A percentile compares a stretch with the other conserved stretches of the same genome.
These are phyloP conservation scores for Phytophthora rubi DNA, from an alignment of 352 stramenopile species.

Conservation along the genomic window DNA sequence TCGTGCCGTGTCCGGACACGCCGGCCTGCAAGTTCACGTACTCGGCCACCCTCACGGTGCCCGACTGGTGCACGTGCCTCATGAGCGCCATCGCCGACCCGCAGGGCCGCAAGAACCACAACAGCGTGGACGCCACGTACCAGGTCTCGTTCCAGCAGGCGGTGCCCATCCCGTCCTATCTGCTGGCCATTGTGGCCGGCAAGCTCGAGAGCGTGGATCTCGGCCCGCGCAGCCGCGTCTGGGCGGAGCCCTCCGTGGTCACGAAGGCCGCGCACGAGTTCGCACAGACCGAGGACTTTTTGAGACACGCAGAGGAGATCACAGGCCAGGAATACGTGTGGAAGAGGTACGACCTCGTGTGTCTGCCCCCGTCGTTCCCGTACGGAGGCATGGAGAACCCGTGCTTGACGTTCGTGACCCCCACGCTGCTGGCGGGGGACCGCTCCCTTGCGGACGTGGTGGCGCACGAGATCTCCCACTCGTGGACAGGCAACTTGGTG, in stretches of 20 bases:
- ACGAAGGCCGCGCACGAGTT: conserved; percentile 95
- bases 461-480: conserved; percentile 97
- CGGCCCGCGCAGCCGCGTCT: conserved; percentile 89
- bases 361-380: conserved; percentile 95
- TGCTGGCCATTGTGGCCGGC: conserved; percentile 95
- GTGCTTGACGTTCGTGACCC: conserved; percentile 97
- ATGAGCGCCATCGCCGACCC: conserved; percentile 86
- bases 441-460: conserved; percentile 96
- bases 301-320: conserved; percentile 93
- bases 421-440: conserved; percentile 95
- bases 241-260: conserved; percentile 94
- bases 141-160: conserved; percentile 89
- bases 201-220: conserved; percentile 91
- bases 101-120: conserved; percentile 31
- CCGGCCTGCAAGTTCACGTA: conserved; percentile 96
- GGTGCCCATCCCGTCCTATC: conserved; percentile 95
- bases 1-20: conserved; percentile 97
- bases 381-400: conserved; percentile 83
- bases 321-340: conserved; percentile 94
- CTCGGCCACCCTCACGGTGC: conserved; percentile 89
- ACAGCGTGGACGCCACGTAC: conserved; percentile 33
- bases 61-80: conserved; percentile 92
- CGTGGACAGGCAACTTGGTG: conserved; percentile 97
- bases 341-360: conserved; percentile 98
- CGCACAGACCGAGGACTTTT: conserved; percentile 93